Percentiles rank a stretch among this genome's conserved stretches.
Evolutionary conservation across 2,329 filamentous ascomycete genomes (phyloP).

Genomic region (Microascus cirrosus): DNA sequence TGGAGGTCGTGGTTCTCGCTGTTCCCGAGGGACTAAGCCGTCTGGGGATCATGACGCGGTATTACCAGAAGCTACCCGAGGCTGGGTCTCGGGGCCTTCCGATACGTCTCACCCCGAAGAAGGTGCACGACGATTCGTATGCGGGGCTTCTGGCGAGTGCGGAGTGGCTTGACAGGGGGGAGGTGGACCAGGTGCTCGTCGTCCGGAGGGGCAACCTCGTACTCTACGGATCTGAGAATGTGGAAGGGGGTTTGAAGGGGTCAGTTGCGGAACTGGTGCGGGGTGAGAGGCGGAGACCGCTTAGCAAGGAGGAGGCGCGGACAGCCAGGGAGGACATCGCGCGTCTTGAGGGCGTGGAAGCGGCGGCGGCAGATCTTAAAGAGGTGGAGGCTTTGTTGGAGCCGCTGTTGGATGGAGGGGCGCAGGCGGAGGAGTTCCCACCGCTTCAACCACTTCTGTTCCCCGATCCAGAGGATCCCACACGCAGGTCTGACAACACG

Average conservation of each 20-base stretch:
- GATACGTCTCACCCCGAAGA: slow-evolving; percentile 26
- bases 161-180: slow-evolving; percentile 20
- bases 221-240: slow-evolving; percentile 13
- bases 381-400: slow-evolving; percentile 15
- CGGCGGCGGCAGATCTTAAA: slow-evolving; percentile 11
- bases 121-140: slow-evolving; percentile 34
- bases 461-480: neutral
- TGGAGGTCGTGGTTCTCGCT: slow-evolving; percentile 28
- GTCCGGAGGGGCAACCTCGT: slow-evolving; percentile 25
- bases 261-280: slow-evolving; percentile 12
- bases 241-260: slow-evolving; percentile 3
- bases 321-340: slow-evolving; percentile 13
- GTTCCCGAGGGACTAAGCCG: slow-evolving; percentile 28
- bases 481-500: neutral
- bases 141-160: slow-evolving; percentile 24
- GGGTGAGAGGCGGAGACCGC: slow-evolving; percentile 15
- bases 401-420: neutral
- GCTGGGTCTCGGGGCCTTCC: slow-evolving; percentile 22
- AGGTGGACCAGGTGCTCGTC: slow-evolving; percentile 23
- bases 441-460: neutral
- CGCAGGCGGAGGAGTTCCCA: neutral
- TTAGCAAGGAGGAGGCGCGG: slow-evolving; percentile 15
- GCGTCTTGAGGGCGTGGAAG: slow-evolving; percentile 11
- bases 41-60: slow-evolving; percentile 29
- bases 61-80: slow-evolving; percentile 21